Percentiles rank a stretch among this genome's conserved stretches.
These are phyloP conservation scores for Dactylellina haptotyla DNA, from an alignment of 2,329 filamentous ascomycete species.

Conservation along the genomic window DNA sequence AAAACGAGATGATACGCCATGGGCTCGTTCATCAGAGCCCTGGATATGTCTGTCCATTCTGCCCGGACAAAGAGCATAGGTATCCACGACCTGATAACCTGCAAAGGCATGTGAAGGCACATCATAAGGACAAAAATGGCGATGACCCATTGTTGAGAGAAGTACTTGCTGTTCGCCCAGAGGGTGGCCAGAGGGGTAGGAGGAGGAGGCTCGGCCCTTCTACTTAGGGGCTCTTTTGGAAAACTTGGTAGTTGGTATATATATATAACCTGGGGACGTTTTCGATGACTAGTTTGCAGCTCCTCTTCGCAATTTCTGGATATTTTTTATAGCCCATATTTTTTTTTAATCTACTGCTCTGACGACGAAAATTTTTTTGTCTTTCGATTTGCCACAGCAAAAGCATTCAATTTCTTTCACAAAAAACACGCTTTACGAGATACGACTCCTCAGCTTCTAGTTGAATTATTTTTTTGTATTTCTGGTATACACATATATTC, in stretches of 20 bases:
- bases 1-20: conserved; percentile 78
- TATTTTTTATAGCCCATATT: background rate
- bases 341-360: conserved; percentile 20
- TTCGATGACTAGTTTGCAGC: background rate
- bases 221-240: conserved; percentile 10
- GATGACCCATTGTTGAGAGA: conserved; percentile 83
- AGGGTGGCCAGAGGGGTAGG: conserved; percentile 83
- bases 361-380: background rate
- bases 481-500: conserved; percentile 21
- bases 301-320: conserved; percentile 21
- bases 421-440: conserved; percentile 25
- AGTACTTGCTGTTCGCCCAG: conserved; percentile 84
- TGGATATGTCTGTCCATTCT: conserved; percentile 96
- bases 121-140: conserved; percentile 88
- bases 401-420: conserved; percentile 26
- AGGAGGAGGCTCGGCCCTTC: conserved; percentile 65
- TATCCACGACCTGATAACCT: conserved; percentile 96
- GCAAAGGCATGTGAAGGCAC: conserved; percentile 91
- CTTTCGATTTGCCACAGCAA: conserved; percentile 25
- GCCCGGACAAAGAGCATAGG: conserved; percentile 89
- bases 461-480: background rate
- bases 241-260: no score
- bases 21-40: conserved; percentile 93
- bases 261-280: background rate
- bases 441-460: conserved; percentile 24